phyloP scores from a whole-genome alignment of 2,329 filamentous ascomycete genomes.

The Penicillium sp. region DNA sequence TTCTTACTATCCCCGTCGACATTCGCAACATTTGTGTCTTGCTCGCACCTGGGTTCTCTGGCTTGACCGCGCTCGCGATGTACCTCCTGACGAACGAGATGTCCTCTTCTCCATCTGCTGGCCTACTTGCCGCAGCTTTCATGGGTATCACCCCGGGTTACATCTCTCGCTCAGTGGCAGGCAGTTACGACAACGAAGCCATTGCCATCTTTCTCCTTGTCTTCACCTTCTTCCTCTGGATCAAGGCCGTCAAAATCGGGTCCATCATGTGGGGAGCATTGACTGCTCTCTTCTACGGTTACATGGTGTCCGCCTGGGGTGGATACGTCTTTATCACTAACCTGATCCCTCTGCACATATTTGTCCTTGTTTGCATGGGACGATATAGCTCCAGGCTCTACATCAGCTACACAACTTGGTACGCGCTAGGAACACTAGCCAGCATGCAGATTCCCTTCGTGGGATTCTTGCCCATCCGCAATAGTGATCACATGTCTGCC shows the following conservation, averaged over 20 bases:
- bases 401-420: conserved; percentile 98
- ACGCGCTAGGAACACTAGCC: conserved; percentile 89
- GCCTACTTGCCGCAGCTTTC: conserved; percentile 89
- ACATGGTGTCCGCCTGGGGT: conserved; percentile 99
- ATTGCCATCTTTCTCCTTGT: conserved; percentile 99
- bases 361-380: conserved; percentile 95
- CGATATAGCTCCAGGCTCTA: conserved; percentile 93
- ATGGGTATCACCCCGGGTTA: conserved; percentile 98
- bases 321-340: conserved; percentile 99
- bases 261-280: conserved; percentile 96
- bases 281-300: conserved; percentile 95
- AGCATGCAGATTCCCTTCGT: conserved; percentile 99
- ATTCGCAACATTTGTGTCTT: conserved; percentile 99
- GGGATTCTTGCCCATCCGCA: conserved; percentile 93
- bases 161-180: conserved; percentile 95
- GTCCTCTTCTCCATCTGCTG: conserved; percentile 92
- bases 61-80: conserved; percentile 86
- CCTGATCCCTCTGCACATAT: conserved; percentile 88
- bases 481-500: conserved; percentile 98
- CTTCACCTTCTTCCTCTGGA: conserved; percentile 98
- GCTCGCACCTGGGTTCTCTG: conserved; percentile 91
- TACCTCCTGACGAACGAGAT: conserved; percentile 98
- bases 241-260: conserved; percentile 95
- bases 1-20: conserved; percentile 89
- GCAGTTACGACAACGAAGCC: conserved; percentile 98